Percentiles rank a stretch among this genome's conserved stretches.
These are phyloP conservation scores for Globisporangium acanthophoron DNA, from an alignment of 352 stramenopile genomes.

Conservation along the genomic window DNA sequence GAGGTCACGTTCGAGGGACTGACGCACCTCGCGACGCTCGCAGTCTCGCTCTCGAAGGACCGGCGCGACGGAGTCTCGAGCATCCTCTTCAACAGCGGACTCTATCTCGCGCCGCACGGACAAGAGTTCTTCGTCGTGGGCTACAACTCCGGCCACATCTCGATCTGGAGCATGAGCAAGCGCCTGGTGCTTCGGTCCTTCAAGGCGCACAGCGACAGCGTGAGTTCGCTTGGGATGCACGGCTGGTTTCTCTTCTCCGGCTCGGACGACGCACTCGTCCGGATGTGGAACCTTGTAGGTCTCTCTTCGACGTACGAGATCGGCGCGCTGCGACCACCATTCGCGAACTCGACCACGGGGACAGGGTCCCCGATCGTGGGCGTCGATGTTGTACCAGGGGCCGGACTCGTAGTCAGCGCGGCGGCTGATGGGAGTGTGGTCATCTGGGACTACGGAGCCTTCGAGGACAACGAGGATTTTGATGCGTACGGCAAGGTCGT, in stretches of 20 bases:
- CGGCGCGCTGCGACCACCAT: constrained; percentile 34
- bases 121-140: constrained; percentile 58
- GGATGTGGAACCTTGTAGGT: constrained; percentile 64
- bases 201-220: constrained; percentile 45
- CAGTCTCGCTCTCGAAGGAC: constrained; percentile 13
- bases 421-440: constrained; percentile 49
- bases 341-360: constrained; percentile 23
- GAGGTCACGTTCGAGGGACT: constrained; percentile 43
- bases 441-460: constrained; percentile 25
- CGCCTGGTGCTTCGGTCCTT: constrained; percentile 34
- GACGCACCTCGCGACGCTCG: constrained; percentile 7
- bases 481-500: constrained; percentile 15
- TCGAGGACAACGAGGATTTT: constrained; percentile 10
- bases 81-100: constrained; percentile 44
- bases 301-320: constrained; percentile 48
- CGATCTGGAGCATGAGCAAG: constrained; percentile 56
- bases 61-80: constrained; percentile 44
- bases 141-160: constrained; percentile 42
- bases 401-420: constrained; percentile 38
- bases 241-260: constrained; percentile 75
- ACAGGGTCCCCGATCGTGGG: constrained; percentile 43
- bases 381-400: constrained; percentile 32
- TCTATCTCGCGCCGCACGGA: constrained; percentile 29
- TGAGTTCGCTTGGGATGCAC: constrained; percentile 48
- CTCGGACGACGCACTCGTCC: constrained; percentile 55